Percentiles rank a stretch among this genome's conserved stretches.
These are phyloP conservation scores for Mycena albidolilacea DNA, from an alignment of 768 basidiomycete genomes.

Conservation along the genomic window DNA sequence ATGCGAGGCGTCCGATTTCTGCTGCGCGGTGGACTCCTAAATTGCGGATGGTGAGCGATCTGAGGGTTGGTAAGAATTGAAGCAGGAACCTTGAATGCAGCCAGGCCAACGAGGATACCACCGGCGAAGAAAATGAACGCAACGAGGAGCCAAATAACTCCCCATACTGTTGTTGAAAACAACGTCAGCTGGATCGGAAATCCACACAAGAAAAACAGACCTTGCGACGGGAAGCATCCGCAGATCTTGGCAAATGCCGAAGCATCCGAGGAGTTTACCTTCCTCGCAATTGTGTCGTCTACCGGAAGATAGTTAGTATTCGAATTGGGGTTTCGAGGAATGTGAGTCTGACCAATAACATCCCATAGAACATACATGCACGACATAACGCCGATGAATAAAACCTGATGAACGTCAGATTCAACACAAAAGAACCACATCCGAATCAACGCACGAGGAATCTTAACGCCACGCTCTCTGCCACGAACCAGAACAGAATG, in stretches of 20 bases:
- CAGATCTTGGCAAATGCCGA: constrained; percentile 88
- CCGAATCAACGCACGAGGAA: constrained; percentile 70
- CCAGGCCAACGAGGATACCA: constrained; percentile 84
- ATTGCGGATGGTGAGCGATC: too few relatives aligned
- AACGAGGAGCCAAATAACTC: constrained; percentile 87
- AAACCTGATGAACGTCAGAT: constrained; percentile 59
- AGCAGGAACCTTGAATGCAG: constrained; percentile 83
- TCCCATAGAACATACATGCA: constrained; percentile 93
- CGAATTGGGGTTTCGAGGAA: background rate
- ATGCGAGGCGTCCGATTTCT: constrained; percentile 58
- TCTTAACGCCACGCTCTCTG: constrained; percentile 79
- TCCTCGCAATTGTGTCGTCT: constrained; percentile 90
- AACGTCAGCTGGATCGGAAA: constrained; percentile 21
- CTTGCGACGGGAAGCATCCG: constrained; percentile 88
- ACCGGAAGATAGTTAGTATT: constrained; percentile 7
- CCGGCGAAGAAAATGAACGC: constrained; percentile 82
- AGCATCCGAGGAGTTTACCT: constrained; percentile 91
- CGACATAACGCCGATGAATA: constrained; percentile 91
- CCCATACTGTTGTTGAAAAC: constrained; percentile 75
- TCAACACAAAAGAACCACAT: background rate
- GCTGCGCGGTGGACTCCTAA: constrained; percentile 74
- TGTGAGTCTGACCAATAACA: constrained; percentile 71
- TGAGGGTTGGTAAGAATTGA: background rate
- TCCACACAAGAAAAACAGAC: constrained; percentile 52
- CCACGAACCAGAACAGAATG: constrained; percentile 89